Evolutionary conservation across 306 rosid species (phyloP), one percentile per base, ranked within the genome.

Genomic region (Coriaria nepalensis): DNA sequence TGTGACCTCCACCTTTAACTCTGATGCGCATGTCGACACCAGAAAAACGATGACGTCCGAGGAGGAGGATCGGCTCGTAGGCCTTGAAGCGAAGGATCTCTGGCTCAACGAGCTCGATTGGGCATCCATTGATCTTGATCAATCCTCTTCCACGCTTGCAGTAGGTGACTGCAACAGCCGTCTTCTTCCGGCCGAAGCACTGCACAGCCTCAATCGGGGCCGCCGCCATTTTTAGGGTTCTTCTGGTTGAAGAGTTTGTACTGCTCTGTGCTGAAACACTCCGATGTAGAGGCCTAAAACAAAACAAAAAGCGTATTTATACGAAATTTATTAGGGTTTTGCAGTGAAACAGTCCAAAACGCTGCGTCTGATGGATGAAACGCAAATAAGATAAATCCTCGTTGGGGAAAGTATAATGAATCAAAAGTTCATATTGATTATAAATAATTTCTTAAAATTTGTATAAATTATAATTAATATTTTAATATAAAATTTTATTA

Each of bases 71-170:
- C 0, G 79, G 83, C 46, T 77, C 79, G 36, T 68, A 55, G 7
- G 79, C 79, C 64, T 77, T 77, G 66, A 72, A 68, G 5, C 76
- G 63, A 9, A 77, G 79, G 40, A 77, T 72, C 43, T 77, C 83
- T 0, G 79, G 79, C 14, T 77, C 64, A 3, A 72, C 61, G 0
- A 77, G 67, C 59, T 72, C 83, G 53, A 77, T 77, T 0, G 79
- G 83, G 53, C 66, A 63, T 0, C 83, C 83, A 14, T 77, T 77
- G 66, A 77, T 72, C 64, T 77, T 77, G 64, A 77, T 72, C 5
- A 76, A 58, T 0, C 83, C 79, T 7, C 68, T 71, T 0, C 83
- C 79, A 0, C 76, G 73, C 51, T 77, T 77, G 61, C 83, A 77
- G 71, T 77, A 42, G 5, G 79, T 77, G 6, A 77, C 83, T 0